These are phyloP conservation scores for Diaporthe helianthi DNA, from an alignment of 2,329 filamentous ascomycete genomes.

Conservation along the genomic window DNA sequence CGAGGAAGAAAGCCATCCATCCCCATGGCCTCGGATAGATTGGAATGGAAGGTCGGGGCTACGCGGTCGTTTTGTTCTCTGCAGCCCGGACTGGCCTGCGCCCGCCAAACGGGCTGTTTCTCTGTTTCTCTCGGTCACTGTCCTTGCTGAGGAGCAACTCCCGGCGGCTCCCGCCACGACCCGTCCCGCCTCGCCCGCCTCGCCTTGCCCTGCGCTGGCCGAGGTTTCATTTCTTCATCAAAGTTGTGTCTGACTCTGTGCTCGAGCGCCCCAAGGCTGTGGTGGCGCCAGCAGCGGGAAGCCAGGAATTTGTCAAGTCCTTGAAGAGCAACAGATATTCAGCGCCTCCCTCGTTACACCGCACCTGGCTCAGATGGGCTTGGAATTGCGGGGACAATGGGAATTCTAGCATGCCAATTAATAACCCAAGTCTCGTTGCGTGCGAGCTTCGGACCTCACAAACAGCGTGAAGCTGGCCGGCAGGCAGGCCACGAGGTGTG, in stretches of 20 bases:
- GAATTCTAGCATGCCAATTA: not conserved
- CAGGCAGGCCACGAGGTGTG: not conserved
- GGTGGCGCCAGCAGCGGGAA: slow-evolving; percentile 22
- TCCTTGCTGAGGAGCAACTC: slow-evolving; percentile 20
- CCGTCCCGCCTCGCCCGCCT: slow-evolving; percentile 26
- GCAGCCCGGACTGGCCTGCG: slow-evolving; percentile 9
- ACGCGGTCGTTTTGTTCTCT: slow-evolving; percentile 11
- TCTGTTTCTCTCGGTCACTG: no score
- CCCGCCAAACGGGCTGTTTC: slow-evolving; percentile 7
- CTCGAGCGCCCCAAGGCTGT: slow-evolving; percentile 14
- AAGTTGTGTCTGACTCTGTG: slow-evolving; percentile 15
- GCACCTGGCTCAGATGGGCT: not conserved
- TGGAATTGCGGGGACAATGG: slow-evolving; percentile 14
- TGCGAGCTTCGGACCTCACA: not conserved
- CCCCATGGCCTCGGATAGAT: slow-evolving; percentile 10
- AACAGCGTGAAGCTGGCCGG: not conserved
- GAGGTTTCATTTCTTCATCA: slow-evolving; percentile 24
- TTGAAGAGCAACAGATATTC: slow-evolving; percentile 11
- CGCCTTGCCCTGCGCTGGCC: slow-evolving; percentile 13
- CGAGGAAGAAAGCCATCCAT: slow-evolving; percentile 9
- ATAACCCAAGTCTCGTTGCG: not conserved
- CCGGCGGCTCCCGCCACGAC: slow-evolving; percentile 27
- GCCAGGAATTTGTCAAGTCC: slow-evolving; percentile 10
- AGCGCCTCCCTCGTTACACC: slow-evolving; percentile 13
- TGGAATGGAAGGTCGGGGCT: slow-evolving; percentile 19